A percentile compares a stretch with the other conserved stretches of the same genome.
Conservation (phyloP, 2,329 filamentous ascomycete species). For the Cladophialophora exuberans region DNA sequence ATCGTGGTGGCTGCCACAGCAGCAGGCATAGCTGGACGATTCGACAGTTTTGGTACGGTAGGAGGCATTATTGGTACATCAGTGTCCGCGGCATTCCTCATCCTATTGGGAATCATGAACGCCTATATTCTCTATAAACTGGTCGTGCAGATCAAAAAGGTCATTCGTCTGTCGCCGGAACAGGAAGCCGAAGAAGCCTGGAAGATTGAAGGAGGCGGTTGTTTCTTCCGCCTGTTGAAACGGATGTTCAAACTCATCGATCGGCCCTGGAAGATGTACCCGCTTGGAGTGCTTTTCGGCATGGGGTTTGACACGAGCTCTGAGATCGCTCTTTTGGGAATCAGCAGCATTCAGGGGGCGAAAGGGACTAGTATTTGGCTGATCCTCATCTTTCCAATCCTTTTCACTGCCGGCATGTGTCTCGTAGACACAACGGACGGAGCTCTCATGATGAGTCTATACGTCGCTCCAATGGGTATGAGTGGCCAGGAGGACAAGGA, state of each 20-base stretch:
- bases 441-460: conserved; percentile 91
- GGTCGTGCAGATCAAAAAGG: conserved; percentile 65
- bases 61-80: conserved; percentile 89
- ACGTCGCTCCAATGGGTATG: conserved; percentile 61
- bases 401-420: conserved; percentile 98
- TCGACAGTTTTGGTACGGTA: conserved; percentile 76
- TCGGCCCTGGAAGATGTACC: conserved; percentile 89
- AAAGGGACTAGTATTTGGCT: conserved; percentile 90
- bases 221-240: conserved; percentile 72
- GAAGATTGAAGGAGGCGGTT: conserved; percentile 75
- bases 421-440: conserved; percentile 90
- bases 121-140: conserved; percentile 82
- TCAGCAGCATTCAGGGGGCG: conserved; percentile 83
- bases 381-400: conserved; percentile 84
- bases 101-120: conserved; percentile 82
- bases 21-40: conserved; percentile 77
- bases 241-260: conserved; percentile 75
- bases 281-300: conserved; percentile 83
- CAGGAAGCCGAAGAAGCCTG: conserved; percentile 58
- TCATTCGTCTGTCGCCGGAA: conserved; percentile 56
- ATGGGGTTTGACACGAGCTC: conserved; percentile 95
- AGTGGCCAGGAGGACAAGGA: conserved; percentile 26
- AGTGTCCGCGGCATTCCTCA: conserved; percentile 80
- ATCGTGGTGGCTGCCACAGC: conserved; percentile 90
- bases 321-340: conserved; percentile 88